Evolutionary conservation across 2,329 filamentous ascomycete species (phyloP).

Genomic region (Cladosporium cucumerinum): DNA sequence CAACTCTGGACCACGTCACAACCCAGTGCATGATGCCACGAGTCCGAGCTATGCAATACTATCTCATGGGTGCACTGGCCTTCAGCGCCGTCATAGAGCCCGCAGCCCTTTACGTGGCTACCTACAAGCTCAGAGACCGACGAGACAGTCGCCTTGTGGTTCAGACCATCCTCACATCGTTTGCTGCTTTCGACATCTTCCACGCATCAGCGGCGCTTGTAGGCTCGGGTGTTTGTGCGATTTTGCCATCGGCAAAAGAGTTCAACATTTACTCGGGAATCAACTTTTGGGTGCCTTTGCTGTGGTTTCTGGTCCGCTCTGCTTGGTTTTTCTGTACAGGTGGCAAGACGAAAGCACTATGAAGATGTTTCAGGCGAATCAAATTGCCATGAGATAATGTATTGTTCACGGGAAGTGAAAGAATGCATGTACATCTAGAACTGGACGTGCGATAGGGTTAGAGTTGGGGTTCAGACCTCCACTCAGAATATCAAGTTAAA

Average conservation of each 20-base stretch:
- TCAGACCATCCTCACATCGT: not conserved
- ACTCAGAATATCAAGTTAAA: not conserved
- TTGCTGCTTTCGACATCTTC: not conserved
- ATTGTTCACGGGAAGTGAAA: not conserved
- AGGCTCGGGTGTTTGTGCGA: not conserved
- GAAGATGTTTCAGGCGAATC: not conserved
- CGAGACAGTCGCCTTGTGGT: not conserved
- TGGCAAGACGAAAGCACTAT: not conserved
- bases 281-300: not conserved
- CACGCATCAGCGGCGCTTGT: not conserved
- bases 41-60: not conserved
- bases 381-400: not conserved
- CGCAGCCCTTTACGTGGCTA: not conserved
- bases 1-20: not conserved
- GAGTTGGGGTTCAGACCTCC: not conserved
- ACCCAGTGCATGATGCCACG: not conserved
- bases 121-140: not conserved
- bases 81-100: slow-evolving; percentile 10
- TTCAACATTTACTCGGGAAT: not conserved
- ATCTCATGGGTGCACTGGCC: not conserved
- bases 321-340: not conserved
- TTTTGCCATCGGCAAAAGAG: not conserved
- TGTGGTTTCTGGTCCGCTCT: not conserved
- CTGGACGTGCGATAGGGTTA: not conserved
- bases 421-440: not conserved